These are phyloP conservation scores for Dactylonectria estremocensis DNA, from an alignment of 2,329 filamentous ascomycete species.

Conservation along the genomic window DNA sequence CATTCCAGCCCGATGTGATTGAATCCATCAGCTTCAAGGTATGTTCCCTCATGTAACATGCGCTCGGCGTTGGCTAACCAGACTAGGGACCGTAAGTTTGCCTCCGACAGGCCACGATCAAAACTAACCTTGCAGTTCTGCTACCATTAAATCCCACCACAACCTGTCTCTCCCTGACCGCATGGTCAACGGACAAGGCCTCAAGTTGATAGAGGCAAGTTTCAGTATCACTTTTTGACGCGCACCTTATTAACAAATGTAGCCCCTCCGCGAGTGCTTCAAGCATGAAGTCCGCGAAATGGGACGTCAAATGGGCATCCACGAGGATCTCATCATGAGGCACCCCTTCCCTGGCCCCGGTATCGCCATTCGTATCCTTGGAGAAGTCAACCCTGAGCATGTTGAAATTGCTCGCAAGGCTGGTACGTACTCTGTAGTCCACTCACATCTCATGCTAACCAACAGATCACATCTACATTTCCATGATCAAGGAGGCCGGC, in stretches of 20 bases:
- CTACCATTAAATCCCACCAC: too few species aligned
- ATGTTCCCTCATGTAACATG: too few species aligned
- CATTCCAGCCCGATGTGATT: too few species aligned
- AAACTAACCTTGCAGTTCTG: too few species aligned
- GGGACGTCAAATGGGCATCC: conserved; percentile 51
- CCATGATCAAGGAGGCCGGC: not conserved
- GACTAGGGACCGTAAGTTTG: too few species aligned
- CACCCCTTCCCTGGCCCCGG: conserved; percentile 53
- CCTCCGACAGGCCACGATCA: too few species aligned
- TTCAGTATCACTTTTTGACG: conserved; percentile 5
- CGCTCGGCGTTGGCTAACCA: too few species aligned
- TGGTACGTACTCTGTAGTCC: not conserved
- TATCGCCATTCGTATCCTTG: not conserved
- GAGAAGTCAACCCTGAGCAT: not conserved
- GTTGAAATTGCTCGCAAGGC: not conserved
- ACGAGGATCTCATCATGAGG: conserved; percentile 30
- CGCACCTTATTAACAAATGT: too few species aligned
- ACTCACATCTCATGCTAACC: not conserved
- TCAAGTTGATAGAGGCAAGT: not conserved
- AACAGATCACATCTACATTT: not conserved
- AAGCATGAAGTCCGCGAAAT: conserved; percentile 78
- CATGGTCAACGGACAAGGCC: too few species aligned
- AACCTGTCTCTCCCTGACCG: too few species aligned
- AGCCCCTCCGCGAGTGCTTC: conserved; percentile 62
- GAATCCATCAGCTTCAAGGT: too few species aligned